Base-by-base conservation (phyloP, 768 basidiomycete species). In the Mrakia blollopis region DNA sequence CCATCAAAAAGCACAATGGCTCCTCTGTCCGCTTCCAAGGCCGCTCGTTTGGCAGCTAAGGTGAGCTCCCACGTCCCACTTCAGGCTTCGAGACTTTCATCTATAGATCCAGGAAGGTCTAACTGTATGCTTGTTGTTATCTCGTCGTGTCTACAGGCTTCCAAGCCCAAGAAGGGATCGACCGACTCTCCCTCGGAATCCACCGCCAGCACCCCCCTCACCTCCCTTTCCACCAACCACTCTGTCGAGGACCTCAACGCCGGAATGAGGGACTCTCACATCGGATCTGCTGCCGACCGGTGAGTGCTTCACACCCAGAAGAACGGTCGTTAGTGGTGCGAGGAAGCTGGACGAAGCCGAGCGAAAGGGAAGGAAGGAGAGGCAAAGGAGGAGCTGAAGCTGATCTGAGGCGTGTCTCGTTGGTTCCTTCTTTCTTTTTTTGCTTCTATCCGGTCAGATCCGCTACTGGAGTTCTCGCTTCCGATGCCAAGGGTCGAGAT, bases 401-500 rank as follows among this genome's bases (percentile, higher is more conserved):
- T 71, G 35, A 60, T 23, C 74, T 47, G 41, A 18, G 28, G 13
- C 28, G 60, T 8, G 6, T 3, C 44, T 44, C 39, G 35, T 62
- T 44, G 39, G 44, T 63, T 47, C 61, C 18, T 14, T 30, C 21
- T 50, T 47, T 14, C 8, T 47, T 16, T 14, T 9, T 4, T 50
- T 50, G 4, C 47, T 21, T 50, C 18, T 21, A 4, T 9, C 5
- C 13, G n/a, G 82, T 47, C 80, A 93, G 92, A 90, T 92, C 91
- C 81, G 91, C 94, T 25, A 87, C 91, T 35, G 97, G 97, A 76
- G 95, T 98, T 28, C 87, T 98, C 37, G 90, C 94, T 63, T 97
- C 94, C 23, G 97, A 99, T 84, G 83, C 87, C 63, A 94, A 98
- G 84, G 89, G 91, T 70, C 91, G 97, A 74, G 97, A 99, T 86